Conservation (phyloP, 2,329 filamentous ascomycete genomes). For the Verticillium nonalfalfae region DNA sequence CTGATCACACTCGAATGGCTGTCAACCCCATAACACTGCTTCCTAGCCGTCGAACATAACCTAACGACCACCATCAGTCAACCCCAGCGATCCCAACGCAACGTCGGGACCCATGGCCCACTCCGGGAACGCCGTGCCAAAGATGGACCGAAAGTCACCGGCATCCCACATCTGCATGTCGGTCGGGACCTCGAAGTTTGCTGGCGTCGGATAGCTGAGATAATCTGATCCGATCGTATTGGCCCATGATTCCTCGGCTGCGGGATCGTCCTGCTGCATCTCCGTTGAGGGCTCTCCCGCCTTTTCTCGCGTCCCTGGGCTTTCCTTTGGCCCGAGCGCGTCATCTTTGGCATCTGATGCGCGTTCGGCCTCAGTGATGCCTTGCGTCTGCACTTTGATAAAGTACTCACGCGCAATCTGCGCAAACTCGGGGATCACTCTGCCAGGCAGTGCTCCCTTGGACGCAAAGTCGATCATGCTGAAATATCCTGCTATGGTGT, state of each 20-base stretch:
- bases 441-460: slow-evolving; percentile 8
- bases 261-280: neutral
- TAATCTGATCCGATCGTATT: neutral
- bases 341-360: neutral
- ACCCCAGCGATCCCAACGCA: neutral
- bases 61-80: neutral
- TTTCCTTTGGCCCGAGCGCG: too few relatives aligned
- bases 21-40: too few relatives aligned
- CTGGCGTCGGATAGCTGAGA: neutral
- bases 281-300: too few relatives aligned
- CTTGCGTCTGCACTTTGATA: neutral
- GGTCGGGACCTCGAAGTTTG: neutral
- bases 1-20: too few relatives aligned
- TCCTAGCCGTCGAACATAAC: too few relatives aligned
- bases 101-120: neutral
- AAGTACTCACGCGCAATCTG: slow-evolving; percentile 6
- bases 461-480: slow-evolving; percentile 8
- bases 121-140: neutral
- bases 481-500: slow-evolving; percentile 11
- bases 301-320: neutral
- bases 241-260: neutral
- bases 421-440: slow-evolving; percentile 4
- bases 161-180: neutral
- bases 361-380: neutral
- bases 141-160: neutral